A percentile compares a stretch with the other conserved stretches of the same genome.
Conservation (phyloP, 2,329 filamentous ascomycete species). For the Clonostachys solani region DNA sequence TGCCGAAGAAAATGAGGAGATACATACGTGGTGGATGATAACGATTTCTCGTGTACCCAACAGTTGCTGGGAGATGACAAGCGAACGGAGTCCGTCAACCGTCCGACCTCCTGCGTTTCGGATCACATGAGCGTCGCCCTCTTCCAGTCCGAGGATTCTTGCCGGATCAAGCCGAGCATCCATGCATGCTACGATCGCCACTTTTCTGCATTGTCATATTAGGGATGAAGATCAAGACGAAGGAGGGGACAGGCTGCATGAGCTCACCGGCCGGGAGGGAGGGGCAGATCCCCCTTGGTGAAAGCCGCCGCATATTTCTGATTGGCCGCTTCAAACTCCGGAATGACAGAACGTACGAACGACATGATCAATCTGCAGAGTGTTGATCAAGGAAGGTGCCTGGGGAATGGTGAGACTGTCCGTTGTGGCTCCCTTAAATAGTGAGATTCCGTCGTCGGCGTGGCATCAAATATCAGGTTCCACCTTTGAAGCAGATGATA, state of each 20-base stretch:
- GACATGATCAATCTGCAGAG: no score
- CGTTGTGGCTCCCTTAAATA: not conserved
- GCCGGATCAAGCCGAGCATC: constrained; percentile 70
- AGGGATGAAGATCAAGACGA: no score
- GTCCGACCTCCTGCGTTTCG: constrained; percentile 68
- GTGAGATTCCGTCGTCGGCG: not conserved
- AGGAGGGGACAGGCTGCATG: not conserved
- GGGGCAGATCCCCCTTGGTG: not conserved
- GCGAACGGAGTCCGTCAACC: constrained; percentile 65
- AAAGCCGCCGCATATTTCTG: not conserved
- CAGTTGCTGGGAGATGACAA: constrained; percentile 76
- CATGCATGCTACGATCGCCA: constrained; percentile 66
- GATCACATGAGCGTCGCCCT: constrained; percentile 76
- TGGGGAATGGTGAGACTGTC: no score
- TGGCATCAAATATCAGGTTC: not conserved
- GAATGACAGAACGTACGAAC: not conserved
- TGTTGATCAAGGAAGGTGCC: no score
- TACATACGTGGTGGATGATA: constrained; percentile 57
- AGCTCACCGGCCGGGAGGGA: constrained; percentile 1
- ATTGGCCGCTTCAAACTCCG: constrained; percentile 1
- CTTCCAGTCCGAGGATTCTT: constrained; percentile 62
- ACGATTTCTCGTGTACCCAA: constrained; percentile 73
- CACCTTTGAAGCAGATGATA: no score
- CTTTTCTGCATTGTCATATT: no score
- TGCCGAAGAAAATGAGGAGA: not conserved